A percentile compares a stretch with the other conserved stretches of the same genome.
Conservation (phyloP, 202 grass and related monocot genomes). For the Cymbopogon flexuosus region DNA sequence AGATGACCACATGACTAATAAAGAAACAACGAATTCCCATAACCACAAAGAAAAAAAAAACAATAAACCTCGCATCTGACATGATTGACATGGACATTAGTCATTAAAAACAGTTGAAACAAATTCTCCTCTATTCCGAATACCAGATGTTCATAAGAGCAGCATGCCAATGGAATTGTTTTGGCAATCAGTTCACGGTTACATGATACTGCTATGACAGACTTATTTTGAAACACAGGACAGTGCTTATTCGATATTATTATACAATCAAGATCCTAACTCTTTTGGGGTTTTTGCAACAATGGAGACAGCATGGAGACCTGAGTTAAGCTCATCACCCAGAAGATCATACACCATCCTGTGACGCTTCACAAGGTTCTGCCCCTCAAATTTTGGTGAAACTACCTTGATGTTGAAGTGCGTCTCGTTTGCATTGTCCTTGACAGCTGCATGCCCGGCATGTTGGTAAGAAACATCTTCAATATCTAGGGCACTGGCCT, state of each 20-base stretch:
- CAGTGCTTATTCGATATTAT: not conserved
- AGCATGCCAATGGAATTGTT: constrained; percentile 2
- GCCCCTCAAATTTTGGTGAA: constrained; percentile 77
- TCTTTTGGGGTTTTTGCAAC: constrained; percentile 84
- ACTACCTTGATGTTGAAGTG: constrained; percentile 91
- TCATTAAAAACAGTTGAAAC: not conserved
- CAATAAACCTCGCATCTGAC: not conserved
- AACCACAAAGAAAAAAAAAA: not conserved
- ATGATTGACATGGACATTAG: not conserved
- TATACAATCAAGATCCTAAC: constrained; percentile 36
- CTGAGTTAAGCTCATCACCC: constrained; percentile 75
- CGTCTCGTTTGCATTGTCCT: constrained; percentile 66
- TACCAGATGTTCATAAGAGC: constrained; percentile 5
- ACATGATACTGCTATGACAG: constrained; percentile 13
- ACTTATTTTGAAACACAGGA: constrained; percentile 24
- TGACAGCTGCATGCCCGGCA: constrained; percentile 75
- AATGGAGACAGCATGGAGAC: constrained; percentile 90
- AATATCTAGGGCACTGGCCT: constrained; percentile 76
- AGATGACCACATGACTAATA: not conserved
- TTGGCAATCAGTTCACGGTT: not conserved
- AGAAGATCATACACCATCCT: constrained; percentile 85
- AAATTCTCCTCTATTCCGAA: not conserved
- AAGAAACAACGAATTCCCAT: not conserved
- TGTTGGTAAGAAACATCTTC: constrained; percentile 94
- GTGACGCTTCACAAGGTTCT: constrained; percentile 82